Evolutionary conservation across 305 asterid species (phyloP).

Genomic region (Rubia tinctorum): DNA sequence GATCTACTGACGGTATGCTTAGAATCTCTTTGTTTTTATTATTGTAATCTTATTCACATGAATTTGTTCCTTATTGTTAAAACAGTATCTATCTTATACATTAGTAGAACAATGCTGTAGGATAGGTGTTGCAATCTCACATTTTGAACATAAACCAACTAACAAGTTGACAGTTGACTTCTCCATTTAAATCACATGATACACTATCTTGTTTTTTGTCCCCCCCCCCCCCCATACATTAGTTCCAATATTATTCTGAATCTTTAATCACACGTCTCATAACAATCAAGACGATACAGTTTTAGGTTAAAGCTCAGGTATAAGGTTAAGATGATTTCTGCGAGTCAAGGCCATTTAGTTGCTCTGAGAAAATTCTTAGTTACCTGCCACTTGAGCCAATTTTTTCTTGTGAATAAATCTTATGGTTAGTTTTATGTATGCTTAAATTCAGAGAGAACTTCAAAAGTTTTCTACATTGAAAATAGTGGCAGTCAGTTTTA

Average conservation of each 20-base stretch:
- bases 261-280: neutral
- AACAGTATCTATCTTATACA: neutral
- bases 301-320: neutral
- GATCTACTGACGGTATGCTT: conserved; percentile 75
- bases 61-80: neutral
- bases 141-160: neutral
- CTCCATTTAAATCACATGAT: neutral
- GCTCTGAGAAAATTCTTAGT: neutral
- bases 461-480: neutral
- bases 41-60: neutral
- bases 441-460: neutral
- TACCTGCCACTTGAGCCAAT: neutral
- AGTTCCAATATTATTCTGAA: neutral
- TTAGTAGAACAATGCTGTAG: neutral
- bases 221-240: neutral
- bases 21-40: neutral
- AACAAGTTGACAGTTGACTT: neutral
- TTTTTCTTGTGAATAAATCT: neutral
- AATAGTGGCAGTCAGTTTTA: neutral
- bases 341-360: neutral
- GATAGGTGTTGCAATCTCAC: neutral
- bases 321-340: neutral
- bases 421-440: neutral
- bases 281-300: neutral
- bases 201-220: neutral